A percentile compares a stretch with the other conserved stretches of the same genome.
These are phyloP conservation scores for Athelia sp. DNA, from an alignment of 1,284 basidiomycete genomes.

Conservation along the genomic window DNA sequence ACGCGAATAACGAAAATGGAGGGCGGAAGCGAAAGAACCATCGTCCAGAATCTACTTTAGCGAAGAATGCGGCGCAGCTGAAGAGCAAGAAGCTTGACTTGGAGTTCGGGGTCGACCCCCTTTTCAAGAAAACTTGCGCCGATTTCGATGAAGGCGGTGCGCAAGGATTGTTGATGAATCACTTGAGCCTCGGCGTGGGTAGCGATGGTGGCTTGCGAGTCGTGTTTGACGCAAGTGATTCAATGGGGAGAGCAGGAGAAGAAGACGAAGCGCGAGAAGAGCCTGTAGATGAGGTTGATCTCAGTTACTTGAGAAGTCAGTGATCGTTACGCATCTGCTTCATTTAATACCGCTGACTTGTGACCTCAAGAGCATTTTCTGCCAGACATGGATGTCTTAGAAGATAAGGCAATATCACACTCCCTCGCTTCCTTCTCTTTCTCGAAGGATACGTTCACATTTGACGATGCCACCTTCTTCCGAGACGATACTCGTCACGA, in stretches of 20 bases:
- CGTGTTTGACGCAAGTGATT: constrained; percentile 96
- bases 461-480: constrained; percentile 60
- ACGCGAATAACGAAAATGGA: constrained; percentile 48
- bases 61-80: constrained; percentile 77
- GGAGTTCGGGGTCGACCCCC: constrained; percentile 93
- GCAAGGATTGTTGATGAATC: constrained; percentile 91
- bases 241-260: constrained; percentile 73
- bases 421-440: constrained; percentile 83
- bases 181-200: constrained; percentile 71
- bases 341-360: constrained; percentile 3
- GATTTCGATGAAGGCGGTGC: constrained; percentile 99
- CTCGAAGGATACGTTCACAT: constrained; percentile 50
- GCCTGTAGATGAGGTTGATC: constrained; percentile 61
- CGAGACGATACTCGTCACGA: constrained; percentile 31
- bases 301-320: constrained; percentile 67
- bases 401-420: constrained; percentile 72
- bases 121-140: constrained; percentile 97
- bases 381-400: constrained; percentile 57
- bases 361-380: constrained; percentile 56
- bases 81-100: constrained; percentile 91
- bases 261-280: constrained; percentile 63
- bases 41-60: constrained; percentile 77
- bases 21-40: constrained; percentile 61
- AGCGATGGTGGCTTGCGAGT: constrained; percentile 83
- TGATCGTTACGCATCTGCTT: constrained; percentile 9